Evolutionary conservation across 1,284 basidiomycete species (phyloP).

Genomic region (Porogramme epimiltina): DNA sequence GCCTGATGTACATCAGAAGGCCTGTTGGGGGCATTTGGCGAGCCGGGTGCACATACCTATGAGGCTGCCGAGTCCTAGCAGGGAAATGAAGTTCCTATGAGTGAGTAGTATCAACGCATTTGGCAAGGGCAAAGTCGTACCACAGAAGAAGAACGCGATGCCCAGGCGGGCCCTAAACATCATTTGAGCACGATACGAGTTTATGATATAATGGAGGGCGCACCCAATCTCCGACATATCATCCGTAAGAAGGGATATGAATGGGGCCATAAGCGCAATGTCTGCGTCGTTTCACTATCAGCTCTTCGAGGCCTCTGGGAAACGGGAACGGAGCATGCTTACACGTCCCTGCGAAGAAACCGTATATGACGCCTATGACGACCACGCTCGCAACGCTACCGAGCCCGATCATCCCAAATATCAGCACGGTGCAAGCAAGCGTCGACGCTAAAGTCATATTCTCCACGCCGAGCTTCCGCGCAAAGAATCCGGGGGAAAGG

Average conservation of each 20-base stretch:
- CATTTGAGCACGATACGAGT: not conserved
- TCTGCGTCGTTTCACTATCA: too few relatives aligned
- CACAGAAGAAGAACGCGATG: slow-evolving; percentile 17
- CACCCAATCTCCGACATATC: slow-evolving; percentile 21
- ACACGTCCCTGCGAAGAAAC: slow-evolving; percentile 21
- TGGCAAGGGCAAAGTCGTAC: too few relatives aligned
- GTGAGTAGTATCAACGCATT: too few relatives aligned
- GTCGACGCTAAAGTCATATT: slow-evolving; percentile 11
- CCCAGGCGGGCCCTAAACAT: slow-evolving; percentile 21
- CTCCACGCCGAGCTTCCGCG: slow-evolving; percentile 14
- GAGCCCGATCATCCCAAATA: slow-evolving; percentile 22
- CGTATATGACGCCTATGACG: slow-evolving; percentile 24
- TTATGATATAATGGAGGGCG: slow-evolving; percentile 1
- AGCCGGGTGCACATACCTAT: too few relatives aligned
- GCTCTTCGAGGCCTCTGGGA: not conserved
- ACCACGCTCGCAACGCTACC: slow-evolving; percentile 20
- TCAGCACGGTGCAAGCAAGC: slow-evolving; percentile 10
- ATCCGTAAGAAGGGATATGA: slow-evolving; percentile 16
- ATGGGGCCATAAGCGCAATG: slow-evolving; percentile 17
- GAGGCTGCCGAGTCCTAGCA: slow-evolving; percentile 21
- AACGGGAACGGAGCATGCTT: too few relatives aligned
- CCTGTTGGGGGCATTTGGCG: too few relatives aligned
- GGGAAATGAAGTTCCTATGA: too few relatives aligned
- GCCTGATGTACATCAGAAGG: too few relatives aligned
- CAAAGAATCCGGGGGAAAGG: slow-evolving; percentile 14